Conservation (phyloP, 495 filamentous ascomycete species). For the Aspergillus kassunensis region DNA sequence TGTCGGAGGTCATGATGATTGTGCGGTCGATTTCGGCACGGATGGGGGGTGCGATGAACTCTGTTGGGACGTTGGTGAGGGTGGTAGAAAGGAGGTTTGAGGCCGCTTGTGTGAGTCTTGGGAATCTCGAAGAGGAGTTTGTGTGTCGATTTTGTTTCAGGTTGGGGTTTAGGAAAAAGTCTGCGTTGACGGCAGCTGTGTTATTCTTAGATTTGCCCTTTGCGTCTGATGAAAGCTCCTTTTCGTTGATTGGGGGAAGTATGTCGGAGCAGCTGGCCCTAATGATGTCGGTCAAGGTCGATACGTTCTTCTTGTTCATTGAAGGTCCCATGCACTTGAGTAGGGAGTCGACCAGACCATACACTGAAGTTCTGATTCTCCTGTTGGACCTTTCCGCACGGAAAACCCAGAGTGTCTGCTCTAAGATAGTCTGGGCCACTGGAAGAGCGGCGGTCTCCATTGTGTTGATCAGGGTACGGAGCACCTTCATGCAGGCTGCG, state of each 20-base stretch:
- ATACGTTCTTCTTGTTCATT: slow-evolving; percentile 57
- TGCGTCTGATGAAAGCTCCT: slow-evolving; percentile 22
- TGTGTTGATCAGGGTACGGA: slow-evolving; percentile 48
- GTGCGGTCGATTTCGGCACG: slow-evolving; percentile 73
- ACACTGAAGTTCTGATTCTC: slow-evolving; percentile 57
- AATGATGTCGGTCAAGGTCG: slow-evolving; percentile 54
- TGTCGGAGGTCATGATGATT: slow-evolving; percentile 63
- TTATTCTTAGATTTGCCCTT: slow-evolving; percentile 36
- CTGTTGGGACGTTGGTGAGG: slow-evolving; percentile 56
- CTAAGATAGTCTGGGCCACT: slow-evolving; percentile 55
- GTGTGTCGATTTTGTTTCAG: slow-evolving; percentile 27
- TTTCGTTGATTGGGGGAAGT: slow-evolving; percentile 40
- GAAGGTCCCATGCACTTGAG: slow-evolving; percentile 59
- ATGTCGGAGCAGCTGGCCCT: slow-evolving; percentile 63
- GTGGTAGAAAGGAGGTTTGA: slow-evolving; percentile 56
- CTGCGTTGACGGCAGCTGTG: slow-evolving; percentile 45
- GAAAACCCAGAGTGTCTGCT: slow-evolving; percentile 67
- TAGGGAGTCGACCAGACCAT: slow-evolving; percentile 51
- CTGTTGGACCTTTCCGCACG: slow-evolving; percentile 52
- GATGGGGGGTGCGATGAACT: slow-evolving; percentile 56
- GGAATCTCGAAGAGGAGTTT: slow-evolving; percentile 18
- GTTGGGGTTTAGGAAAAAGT: slow-evolving; percentile 47
- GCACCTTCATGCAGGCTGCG: slow-evolving; percentile 57
- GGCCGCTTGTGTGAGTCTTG: slow-evolving; percentile 45
- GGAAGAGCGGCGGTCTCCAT: slow-evolving; percentile 51